These are phyloP conservation scores for Metschnikowia lachancei DNA, from an alignment of 805 yeast genomes.

Conservation along the genomic window DNA sequence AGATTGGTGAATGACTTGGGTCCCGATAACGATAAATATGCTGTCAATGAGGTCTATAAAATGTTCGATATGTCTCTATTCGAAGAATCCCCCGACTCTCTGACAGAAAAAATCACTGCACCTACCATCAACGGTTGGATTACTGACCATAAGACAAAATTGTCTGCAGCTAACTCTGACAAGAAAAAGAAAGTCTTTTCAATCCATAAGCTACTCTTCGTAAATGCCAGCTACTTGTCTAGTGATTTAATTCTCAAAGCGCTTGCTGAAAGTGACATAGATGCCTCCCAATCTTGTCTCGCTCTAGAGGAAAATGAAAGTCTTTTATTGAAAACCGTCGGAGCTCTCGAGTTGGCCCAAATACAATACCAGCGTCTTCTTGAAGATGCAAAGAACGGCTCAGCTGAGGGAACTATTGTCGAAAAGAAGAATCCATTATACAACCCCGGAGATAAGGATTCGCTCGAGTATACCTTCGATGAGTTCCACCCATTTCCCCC, in stretches of 20 bases:
- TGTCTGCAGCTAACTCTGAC: conserved; percentile 14
- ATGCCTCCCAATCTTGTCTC: conserved; percentile 41
- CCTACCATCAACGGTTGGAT: conserved; percentile 42
- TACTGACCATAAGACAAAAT: conserved; percentile 27
- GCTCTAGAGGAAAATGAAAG: conserved; percentile 26
- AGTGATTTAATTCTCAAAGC: conserved; percentile 70
- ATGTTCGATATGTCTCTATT: conserved; percentile 58
- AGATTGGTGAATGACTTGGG: conserved; percentile 76
- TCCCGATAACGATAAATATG: conserved; percentile 54
- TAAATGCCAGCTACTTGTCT: conserved; percentile 70
- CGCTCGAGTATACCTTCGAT: conserved; percentile 52
- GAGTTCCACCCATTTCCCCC: conserved; percentile 72
- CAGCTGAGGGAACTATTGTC: conserved; percentile 58
- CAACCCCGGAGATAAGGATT: conserved; percentile 41
- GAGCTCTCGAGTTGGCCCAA: conserved; percentile 49
- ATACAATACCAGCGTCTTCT: conserved; percentile 39
- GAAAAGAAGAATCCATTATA: conserved; percentile 56
- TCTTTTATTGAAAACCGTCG: conserved; percentile 32
- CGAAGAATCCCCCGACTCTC: conserved; percentile 17
- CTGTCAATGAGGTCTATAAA: conserved; percentile 70
- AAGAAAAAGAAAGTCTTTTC: conserved; percentile 50
- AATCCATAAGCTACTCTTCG: conserved; percentile 66
- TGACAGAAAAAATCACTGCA: conserved; percentile 17
- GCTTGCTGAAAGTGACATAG: conserved; percentile 46
- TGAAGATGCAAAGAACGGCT: conserved; percentile 27